phyloP scores from a whole-genome alignment of 345 rosid genomes.

The Bruguiera parviflora region DNA sequence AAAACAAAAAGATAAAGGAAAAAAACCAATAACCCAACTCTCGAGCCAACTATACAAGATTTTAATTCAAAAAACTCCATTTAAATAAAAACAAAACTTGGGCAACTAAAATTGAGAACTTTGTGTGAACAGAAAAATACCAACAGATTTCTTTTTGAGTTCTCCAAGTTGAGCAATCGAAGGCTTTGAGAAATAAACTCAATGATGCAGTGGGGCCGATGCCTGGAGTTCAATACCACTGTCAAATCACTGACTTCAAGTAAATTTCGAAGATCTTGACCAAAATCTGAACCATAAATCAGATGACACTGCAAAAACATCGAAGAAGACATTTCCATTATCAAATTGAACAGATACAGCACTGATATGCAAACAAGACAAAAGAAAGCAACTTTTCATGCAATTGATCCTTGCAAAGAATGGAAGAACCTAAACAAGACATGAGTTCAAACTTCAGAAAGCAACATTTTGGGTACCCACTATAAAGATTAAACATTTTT shows the following conservation, averaged over 20 bases:
- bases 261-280: slow-evolving; percentile 52
- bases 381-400: background rate
- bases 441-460: no score
- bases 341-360: slow-evolving; percentile 9
- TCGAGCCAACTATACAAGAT: background rate
- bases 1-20: no score
- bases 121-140: slow-evolving; percentile 40
- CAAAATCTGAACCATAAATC: slow-evolving; percentile 62
- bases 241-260: slow-evolving; percentile 75
- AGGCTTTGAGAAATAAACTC: slow-evolving; percentile 78
- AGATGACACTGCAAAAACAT: slow-evolving; percentile 88
- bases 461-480: no score
- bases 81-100: background rate
- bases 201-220: slow-evolving; percentile 75
- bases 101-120: background rate
- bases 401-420: background rate
- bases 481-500: no score
- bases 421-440: no score
- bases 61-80: background rate
- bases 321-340: slow-evolving; percentile 30
- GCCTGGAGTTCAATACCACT: slow-evolving; percentile 61
- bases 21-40: background rate
- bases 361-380: background rate
- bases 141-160: slow-evolving; percentile 51
- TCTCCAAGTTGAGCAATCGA: slow-evolving; percentile 53